phyloP scores from a whole-genome alignment of 2,329 filamentous ascomycete genomes.

The Hypoxylon sp. region DNA sequence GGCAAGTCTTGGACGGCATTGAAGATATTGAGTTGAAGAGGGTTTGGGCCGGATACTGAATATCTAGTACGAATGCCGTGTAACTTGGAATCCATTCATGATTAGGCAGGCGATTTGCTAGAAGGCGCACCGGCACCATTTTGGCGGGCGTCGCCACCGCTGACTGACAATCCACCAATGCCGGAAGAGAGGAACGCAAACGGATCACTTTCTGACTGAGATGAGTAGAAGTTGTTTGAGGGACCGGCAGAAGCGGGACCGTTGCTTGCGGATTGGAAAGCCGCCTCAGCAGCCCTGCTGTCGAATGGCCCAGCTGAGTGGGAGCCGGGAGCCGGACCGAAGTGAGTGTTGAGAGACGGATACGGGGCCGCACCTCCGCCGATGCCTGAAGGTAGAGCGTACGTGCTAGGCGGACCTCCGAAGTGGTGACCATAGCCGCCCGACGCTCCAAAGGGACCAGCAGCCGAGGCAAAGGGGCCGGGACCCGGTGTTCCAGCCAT shows the following conservation, averaged over 20 bases:
- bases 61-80: conserved; percentile 30
- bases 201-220: conserved; percentile 76
- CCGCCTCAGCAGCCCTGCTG: conserved; percentile 91
- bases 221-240: conserved; percentile 80
- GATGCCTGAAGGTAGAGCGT: conserved; percentile 87
- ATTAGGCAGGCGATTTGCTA: conserved; percentile 72
- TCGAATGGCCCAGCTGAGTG: conserved; percentile 91
- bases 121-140: conserved; percentile 70
- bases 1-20: neutral
- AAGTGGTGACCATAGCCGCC: conserved; percentile 83
- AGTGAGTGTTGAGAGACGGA: conserved; percentile 85
- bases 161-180: conserved; percentile 79
- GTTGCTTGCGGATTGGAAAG: conserved; percentile 90
- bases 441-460: conserved; percentile 74
- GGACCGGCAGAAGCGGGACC: conserved; percentile 82
- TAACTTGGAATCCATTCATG: conserved; percentile 21
- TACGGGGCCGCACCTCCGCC: conserved; percentile 84
- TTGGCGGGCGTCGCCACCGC: conserved; percentile 73
- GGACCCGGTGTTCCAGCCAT: conserved; percentile 87
- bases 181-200: conserved; percentile 84
- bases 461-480: conserved; percentile 78
- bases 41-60: conserved; percentile 29
- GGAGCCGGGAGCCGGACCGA: conserved; percentile 79
- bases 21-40: neutral
- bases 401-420: conserved; percentile 88